Base-by-base conservation (phyloP, 257 asterid species). In the Scutellaria minor region DNA sequence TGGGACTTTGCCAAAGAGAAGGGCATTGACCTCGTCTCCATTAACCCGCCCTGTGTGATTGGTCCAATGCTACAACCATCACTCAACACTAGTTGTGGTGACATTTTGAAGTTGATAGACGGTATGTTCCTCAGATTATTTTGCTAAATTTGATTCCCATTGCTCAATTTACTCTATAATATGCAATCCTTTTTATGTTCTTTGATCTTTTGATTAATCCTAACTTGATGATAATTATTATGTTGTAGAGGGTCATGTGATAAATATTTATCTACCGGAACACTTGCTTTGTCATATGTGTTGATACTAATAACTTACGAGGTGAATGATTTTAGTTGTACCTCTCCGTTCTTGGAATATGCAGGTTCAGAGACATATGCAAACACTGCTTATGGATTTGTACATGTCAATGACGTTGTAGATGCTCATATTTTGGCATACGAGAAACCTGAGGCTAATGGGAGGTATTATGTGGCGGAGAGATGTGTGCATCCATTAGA, bases 51-150 rank as follows among this genome's bases (percentile, higher is more conserved):
- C 15, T 71, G 77, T 84, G 89, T 88, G 52, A 78, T 83, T 62
- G 94, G 94, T 68, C 84, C 87, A 47, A 77, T 84, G 27, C 76
- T 88, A 70, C 94, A 84, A 76, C 94, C 89, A 60, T 79, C 87
- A 55, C 83, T 88, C 50, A 88, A 85, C 55, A 84, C 87, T 2
- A 88, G 94, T 31, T 75, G 87, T 77, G 71, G 75, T 77, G 72
- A 48, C 10, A 59, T 88, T 72, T 59, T 84, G 73, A 58, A 70
- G 71, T 68, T 88, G 73, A 68, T 84, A 45, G 83, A 80, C 58
- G 89, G 94, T 82, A 78, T 48, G 80, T 74, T 77, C 46, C 51
- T 0, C 12, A 40, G 3, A 6, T 35, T 50, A 7, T 11, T 3
- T 55, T 40, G 37, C 14, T 35, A 44, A 2, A 7, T 31, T n/a